A percentile compares a stretch with the other conserved stretches of the same genome.
These are phyloP conservation scores for Yamadazyma phyllophila DNA, from an alignment of 805 yeast genomes.

Conservation along the genomic window DNA sequence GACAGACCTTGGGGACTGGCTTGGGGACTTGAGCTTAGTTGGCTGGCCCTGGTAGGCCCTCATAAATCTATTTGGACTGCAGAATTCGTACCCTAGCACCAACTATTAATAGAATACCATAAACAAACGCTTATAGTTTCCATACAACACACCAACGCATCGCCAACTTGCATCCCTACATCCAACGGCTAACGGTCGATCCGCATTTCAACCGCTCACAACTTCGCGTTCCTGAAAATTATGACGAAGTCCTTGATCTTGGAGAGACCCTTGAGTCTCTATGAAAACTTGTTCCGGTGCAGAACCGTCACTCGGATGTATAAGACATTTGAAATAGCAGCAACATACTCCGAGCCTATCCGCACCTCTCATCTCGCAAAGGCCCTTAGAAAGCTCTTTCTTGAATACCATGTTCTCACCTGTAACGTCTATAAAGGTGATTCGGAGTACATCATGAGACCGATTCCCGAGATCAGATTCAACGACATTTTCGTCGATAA, in stretches of 20 bases:
- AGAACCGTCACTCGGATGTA: slow-evolving; percentile 30
- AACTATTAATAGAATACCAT: no score
- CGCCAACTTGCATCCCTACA: no score
- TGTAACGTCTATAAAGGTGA: slow-evolving; percentile 28
- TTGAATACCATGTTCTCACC: slow-evolving; percentile 33
- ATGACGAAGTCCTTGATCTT: slow-evolving; percentile 1
- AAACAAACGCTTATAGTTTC: no score
- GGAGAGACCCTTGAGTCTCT: slow-evolving; percentile 25
- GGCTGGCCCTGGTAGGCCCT: no score
- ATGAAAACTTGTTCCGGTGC: slow-evolving; percentile 35
- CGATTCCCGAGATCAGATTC: slow-evolving; percentile 21
- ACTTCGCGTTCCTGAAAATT: background rate
- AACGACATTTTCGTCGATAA: slow-evolving; percentile 24
- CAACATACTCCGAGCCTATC: slow-evolving; percentile 25
- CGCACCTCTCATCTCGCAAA: slow-evolving; percentile 17
- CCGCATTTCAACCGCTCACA: background rate
- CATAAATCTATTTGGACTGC: no score
- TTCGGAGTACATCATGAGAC: slow-evolving; percentile 19
- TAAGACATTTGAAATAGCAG: slow-evolving; percentile 34
- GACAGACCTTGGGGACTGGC: no score
- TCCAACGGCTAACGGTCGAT: no score
- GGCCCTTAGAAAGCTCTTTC: slow-evolving; percentile 29
- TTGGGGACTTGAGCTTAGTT: no score
- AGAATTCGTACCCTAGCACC: no score
- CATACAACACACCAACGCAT: no score